A percentile compares a stretch with the other conserved stretches of the same genome.
These are phyloP conservation scores for Solanum hybrid DNA, from an alignment of 305 asterid species.

Conservation along the genomic window DNA sequence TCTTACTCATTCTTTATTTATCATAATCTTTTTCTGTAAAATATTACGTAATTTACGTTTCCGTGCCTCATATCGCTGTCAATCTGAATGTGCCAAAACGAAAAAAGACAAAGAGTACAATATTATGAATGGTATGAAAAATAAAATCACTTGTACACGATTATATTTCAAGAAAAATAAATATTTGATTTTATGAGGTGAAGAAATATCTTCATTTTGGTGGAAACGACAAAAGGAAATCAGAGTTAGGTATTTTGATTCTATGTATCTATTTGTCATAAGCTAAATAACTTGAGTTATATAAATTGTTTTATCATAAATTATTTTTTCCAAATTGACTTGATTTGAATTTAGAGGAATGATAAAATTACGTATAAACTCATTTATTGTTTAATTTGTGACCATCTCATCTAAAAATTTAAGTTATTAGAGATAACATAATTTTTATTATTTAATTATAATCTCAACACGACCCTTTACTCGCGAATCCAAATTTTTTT, in stretches of 20 bases:
- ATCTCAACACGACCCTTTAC: not conserved
- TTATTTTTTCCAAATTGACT: not conserved
- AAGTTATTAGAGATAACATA: no score
- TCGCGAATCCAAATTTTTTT: accelerated
- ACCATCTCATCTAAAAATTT: not conserved
- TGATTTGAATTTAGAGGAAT: not conserved
- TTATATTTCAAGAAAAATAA: not conserved
- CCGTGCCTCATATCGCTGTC: not conserved
- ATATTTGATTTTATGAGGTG: not conserved
- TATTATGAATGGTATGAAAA: not conserved
- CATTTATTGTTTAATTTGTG: not conserved
- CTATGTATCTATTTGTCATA: not conserved
- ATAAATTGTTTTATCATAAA: not conserved
- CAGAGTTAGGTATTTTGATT: not conserved
- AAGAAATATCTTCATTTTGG: not conserved
- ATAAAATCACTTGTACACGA: not conserved
- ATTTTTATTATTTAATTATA: no score
- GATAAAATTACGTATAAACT: not conserved
- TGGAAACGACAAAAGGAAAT: not conserved
- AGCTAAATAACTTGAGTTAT: not conserved
- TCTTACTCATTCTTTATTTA: not conserved
- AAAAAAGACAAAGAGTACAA: no score
- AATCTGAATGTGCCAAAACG: not conserved
- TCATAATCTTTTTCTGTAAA: not conserved
- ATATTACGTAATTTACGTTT: not conserved